Conservation (phyloP, 257 asterid genomes). For the Gynochthodes officinalis region DNA sequence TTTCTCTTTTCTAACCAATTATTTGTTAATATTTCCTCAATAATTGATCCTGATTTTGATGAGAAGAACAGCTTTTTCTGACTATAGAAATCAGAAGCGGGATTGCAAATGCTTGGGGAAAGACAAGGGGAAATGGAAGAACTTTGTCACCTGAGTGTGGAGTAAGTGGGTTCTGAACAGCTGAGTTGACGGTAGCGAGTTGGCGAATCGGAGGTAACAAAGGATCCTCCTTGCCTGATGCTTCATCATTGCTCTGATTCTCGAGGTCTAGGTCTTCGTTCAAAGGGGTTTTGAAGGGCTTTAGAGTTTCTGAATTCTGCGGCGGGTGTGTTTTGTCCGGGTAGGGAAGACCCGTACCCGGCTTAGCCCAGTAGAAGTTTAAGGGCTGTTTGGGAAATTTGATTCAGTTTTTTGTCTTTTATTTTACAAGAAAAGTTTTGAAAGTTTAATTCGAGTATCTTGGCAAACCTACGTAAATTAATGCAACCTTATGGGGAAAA, state of each 20-base stretch:
- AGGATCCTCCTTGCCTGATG: constrained; percentile 43
- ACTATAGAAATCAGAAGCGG: background rate
- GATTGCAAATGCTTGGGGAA: constrained; percentile 21
- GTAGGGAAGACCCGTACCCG: too few relatives aligned
- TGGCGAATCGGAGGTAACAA: constrained; percentile 32
- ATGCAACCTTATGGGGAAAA: too few relatives aligned
- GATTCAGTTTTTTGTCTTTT: too few relatives aligned
- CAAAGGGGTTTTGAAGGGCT: constrained; percentile 15
- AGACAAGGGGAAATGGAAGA: constrained; percentile 25
- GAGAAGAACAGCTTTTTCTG: constrained; percentile 46
- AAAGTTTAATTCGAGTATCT: too few relatives aligned
- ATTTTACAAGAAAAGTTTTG: too few relatives aligned
- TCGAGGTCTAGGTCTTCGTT: background rate
- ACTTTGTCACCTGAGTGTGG: constrained; percentile 42
- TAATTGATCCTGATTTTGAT: constrained; percentile 38
- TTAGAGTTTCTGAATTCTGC: background rate
- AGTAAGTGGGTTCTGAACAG: constrained; percentile 25
- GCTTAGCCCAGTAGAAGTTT: too few relatives aligned
- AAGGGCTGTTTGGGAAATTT: too few relatives aligned
- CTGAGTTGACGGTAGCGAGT: constrained; percentile 34
- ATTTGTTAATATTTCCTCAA: constrained; percentile 49
- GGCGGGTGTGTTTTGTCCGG: too few relatives aligned
- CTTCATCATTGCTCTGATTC: constrained; percentile 49
- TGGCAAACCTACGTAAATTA: too few relatives aligned
- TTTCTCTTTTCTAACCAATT: constrained; percentile 55